Conservation (phyloP, 2,329 filamentous ascomycete species). For the Ascochyta pisi region DNA sequence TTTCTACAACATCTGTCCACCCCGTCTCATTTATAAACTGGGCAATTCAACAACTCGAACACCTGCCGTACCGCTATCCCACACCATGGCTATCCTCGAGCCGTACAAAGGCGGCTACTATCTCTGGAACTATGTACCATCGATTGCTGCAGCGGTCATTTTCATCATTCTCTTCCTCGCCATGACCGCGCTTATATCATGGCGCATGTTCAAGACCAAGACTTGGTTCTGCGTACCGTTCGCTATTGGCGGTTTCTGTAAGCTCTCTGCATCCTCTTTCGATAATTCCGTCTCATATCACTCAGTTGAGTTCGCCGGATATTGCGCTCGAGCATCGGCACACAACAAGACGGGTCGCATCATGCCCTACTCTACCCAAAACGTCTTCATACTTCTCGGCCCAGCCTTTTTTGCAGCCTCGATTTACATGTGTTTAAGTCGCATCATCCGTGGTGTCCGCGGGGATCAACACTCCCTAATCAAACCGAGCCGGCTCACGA, state of each 20-base stretch:
- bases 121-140: slow-evolving; percentile 51
- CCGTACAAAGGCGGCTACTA: slow-evolving; percentile 9
- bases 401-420: slow-evolving; percentile 55
- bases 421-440: slow-evolving; percentile 56
- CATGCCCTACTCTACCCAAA: slow-evolving; percentile 51
- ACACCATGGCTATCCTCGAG: slow-evolving; percentile 24
- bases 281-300: neutral
- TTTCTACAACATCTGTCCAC: neutral
- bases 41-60: no score
- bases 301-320: slow-evolving; percentile 59
- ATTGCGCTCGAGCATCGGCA: slow-evolving; percentile 53
- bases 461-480: slow-evolving; percentile 49
- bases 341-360: slow-evolving; percentile 45
- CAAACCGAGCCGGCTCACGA: slow-evolving; percentile 47
- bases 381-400: slow-evolving; percentile 51
- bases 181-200: slow-evolving; percentile 37
- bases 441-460: slow-evolving; percentile 48
- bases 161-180: slow-evolving; percentile 55
- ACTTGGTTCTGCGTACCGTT: slow-evolving; percentile 61
- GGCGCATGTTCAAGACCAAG: slow-evolving; percentile 25
- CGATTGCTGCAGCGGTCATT: slow-evolving; percentile 53
- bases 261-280: slow-evolving; percentile 12
- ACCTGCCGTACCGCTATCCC: neutral
- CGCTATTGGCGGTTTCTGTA: slow-evolving; percentile 58
- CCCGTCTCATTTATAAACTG: no score